Percentiles rank a stretch among this genome's conserved stretches.
Conservation (phyloP, 139 green algal species). For the Pleodorina starrii region DNA sequence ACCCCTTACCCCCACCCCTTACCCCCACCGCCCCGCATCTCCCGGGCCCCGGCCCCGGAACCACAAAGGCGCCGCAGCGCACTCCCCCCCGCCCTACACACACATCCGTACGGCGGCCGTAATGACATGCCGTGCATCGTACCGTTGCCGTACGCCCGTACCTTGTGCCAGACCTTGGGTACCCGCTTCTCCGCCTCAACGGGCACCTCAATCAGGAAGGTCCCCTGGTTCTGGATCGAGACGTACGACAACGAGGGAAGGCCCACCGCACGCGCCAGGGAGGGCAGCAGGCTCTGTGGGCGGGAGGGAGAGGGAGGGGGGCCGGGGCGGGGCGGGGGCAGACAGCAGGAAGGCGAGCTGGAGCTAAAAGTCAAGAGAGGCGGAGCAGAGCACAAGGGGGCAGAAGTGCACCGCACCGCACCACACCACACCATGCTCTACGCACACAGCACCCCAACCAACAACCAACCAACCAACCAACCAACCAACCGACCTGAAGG, state of each 20-base stretch:
- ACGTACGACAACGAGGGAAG: conserved; percentile 59
- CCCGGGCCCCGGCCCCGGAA: too few species aligned
- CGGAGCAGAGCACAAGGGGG: not conserved
- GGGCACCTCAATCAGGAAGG: conserved; percentile 87
- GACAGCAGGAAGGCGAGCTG: not conserved
- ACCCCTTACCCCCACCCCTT: too few species aligned
- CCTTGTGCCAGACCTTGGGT: conserved; percentile 73
- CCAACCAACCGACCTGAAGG: conserved; percentile 31
- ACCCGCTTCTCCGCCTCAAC: conserved; percentile 59
- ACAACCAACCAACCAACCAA: not conserved
- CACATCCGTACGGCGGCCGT: too few species aligned
- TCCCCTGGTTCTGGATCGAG: conserved; percentile 69
- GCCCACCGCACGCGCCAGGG: conserved; percentile 58
- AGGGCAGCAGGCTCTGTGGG: conserved; percentile 61
- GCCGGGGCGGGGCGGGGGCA: not conserved
- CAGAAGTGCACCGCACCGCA: not conserved
- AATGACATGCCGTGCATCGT: too few species aligned
- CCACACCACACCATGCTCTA: not conserved
- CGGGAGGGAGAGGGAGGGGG: not conserved
- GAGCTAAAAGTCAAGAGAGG: not conserved
- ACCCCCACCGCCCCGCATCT: too few species aligned
- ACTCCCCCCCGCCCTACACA: too few species aligned
- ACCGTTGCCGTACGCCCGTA: too few species aligned
- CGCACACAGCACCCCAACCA: not conserved
- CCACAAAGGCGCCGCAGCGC: too few species aligned